Conservation (phyloP, 2,329 filamentous ascomycete genomes). For the Fusarium sp. region DNA sequence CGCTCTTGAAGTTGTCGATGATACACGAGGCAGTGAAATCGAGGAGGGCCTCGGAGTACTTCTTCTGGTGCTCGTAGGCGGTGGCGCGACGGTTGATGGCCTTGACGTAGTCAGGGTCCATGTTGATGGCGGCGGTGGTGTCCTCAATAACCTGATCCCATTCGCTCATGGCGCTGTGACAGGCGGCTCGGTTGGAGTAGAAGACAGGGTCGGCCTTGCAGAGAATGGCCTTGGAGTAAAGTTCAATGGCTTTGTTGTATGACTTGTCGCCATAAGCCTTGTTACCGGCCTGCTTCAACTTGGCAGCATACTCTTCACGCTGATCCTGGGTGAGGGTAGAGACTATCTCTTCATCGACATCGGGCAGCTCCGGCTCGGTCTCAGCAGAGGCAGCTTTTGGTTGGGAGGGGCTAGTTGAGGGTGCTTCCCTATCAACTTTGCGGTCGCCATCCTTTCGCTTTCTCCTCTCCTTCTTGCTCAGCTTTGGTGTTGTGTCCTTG, state of each 20-base stretch:
- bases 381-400: slow-evolving; percentile 67
- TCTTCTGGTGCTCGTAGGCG: slow-evolving; percentile 92
- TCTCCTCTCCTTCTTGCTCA: slow-evolving; percentile 89
- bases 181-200: slow-evolving; percentile 98
- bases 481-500: slow-evolving; percentile 72
- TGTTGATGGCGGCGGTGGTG: slow-evolving; percentile 91
- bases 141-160: slow-evolving; percentile 98
- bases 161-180: slow-evolving; percentile 91
- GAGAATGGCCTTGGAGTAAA: slow-evolving; percentile 95
- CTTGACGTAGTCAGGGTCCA: slow-evolving; percentile 97
- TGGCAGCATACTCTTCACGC: slow-evolving; percentile 86
- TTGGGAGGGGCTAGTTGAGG: slow-evolving; percentile 54
- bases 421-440: slow-evolving; percentile 63
- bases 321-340: slow-evolving; percentile 70
- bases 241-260: slow-evolving; percentile 91
- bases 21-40: slow-evolving; percentile 99
- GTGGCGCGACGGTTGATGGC: slow-evolving; percentile 96
- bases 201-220: slow-evolving; percentile 98
- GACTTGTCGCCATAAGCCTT: slow-evolving; percentile 96
- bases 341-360: slow-evolving; percentile 71
- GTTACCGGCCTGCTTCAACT: slow-evolving; percentile 95
- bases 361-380: slow-evolving; percentile 76
- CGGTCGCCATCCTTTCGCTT: slow-evolving; percentile 85
- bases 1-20: slow-evolving; percentile 96
- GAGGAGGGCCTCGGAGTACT: slow-evolving; percentile 92